phyloP scores from a whole-genome alignment of 345 rosid genomes.

The Cardamine occulta region DNA sequence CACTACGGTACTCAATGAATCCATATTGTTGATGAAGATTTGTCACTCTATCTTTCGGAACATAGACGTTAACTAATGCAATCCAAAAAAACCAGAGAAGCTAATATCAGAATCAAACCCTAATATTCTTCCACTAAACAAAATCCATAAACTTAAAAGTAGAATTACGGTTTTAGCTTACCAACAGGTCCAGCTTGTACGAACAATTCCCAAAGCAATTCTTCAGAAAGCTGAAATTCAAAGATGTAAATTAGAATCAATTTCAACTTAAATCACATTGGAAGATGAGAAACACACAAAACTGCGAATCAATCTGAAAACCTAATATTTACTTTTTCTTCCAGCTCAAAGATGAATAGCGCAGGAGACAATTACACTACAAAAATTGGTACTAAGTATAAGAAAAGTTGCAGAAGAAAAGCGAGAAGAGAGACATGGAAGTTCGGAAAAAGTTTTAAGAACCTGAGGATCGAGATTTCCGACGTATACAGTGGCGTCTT shows the following conservation, averaged over 20 bases:
- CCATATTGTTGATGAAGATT: conserved; percentile 95
- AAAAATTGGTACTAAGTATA: neutral
- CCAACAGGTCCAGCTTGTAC: conserved; percentile 99
- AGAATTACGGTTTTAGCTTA: conserved; percentile 36
- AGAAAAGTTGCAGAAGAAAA: neutral
- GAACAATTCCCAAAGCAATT: conserved; percentile 94
- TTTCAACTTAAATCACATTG: conserved; percentile 13
- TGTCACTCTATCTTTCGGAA: conserved; percentile 96
- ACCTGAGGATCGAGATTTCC: conserved; percentile 91
- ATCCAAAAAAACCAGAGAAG: neutral
- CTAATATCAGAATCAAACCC: conserved; percentile 8
- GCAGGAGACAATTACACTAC: neutral
- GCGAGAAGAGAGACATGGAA: neutral
- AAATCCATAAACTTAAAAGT: neutral
- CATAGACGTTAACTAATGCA: conserved; percentile 84
- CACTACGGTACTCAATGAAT: conserved; percentile 88
- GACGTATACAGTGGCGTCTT: conserved; percentile 97
- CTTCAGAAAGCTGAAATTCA: conserved; percentile 66
- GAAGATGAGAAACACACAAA: neutral
- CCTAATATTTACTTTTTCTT: neutral
- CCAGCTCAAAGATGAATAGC: neutral
- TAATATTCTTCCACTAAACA: neutral
- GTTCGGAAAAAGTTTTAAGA: neutral
- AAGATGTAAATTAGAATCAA: neutral
- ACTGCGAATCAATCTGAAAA: conserved; percentile 19